Evolutionary conservation across 306 rosid genomes (phyloP).

Genomic region (Alnus glutinosa): DNA sequence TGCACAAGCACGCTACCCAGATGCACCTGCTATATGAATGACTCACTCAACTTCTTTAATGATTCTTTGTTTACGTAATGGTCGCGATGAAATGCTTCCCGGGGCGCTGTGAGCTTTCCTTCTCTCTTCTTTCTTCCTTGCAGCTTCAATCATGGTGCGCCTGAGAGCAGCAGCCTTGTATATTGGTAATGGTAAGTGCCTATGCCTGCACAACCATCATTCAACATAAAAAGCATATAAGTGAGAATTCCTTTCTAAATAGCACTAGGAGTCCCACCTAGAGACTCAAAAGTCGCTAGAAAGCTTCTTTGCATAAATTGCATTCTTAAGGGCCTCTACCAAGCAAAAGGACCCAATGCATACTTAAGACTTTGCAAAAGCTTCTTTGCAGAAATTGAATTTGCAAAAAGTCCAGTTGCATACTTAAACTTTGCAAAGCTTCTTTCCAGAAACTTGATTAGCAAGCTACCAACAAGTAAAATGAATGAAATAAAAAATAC

Average conservation of each 20-base stretch:
- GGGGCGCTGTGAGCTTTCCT: slow-evolving; percentile 88
- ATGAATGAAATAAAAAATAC: background rate
- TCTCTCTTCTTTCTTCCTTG: slow-evolving; percentile 63
- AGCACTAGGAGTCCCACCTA: background rate
- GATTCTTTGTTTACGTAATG: slow-evolving; percentile 64
- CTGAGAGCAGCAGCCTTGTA: slow-evolving; percentile 56
- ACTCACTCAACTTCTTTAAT: slow-evolving; percentile 62
- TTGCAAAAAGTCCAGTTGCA: background rate
- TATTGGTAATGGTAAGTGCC: slow-evolving; percentile 76
- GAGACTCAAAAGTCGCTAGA: background rate
- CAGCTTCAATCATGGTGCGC: slow-evolving; percentile 61
- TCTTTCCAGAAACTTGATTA: background rate
- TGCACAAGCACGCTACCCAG: background rate
- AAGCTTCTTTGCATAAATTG: background rate
- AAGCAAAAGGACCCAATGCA: background rate
- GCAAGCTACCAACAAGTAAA: background rate
- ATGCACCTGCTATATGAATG: slow-evolving; percentile 6
- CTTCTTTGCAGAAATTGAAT: background rate
- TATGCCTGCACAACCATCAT: slow-evolving; percentile 55
- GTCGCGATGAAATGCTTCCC: slow-evolving; percentile 57
- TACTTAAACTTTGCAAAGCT: background rate
- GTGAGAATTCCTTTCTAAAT: background rate
- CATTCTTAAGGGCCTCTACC: background rate
- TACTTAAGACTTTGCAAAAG: background rate
- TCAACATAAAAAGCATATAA: background rate